Conservation (phyloP, 23 red algal genomes). For the Agarophyton chilense region DNA sequence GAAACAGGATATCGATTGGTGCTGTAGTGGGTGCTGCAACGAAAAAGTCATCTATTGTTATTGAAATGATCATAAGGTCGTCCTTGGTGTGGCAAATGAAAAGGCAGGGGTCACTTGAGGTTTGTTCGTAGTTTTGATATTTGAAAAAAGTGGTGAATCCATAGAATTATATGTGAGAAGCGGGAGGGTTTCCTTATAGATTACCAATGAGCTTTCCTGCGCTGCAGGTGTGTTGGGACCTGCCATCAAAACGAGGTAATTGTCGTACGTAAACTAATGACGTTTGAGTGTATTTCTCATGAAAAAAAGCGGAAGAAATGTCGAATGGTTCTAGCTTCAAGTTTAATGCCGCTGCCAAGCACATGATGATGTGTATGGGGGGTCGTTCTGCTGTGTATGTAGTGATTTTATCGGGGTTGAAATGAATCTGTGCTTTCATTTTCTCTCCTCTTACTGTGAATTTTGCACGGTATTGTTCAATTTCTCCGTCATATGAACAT, state of each 20-base stretch:
- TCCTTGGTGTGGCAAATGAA: background rate
- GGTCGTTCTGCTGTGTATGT: conserved; percentile 4
- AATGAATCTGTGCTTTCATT: conserved; percentile 28
- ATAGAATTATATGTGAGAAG: background rate
- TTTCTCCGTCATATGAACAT: background rate
- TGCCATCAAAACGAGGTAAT: conserved; percentile 2
- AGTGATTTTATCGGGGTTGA: background rate
- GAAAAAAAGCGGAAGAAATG: conserved; percentile 27
- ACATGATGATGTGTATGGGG: background rate
- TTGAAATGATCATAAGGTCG: background rate
- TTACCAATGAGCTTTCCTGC: background rate
- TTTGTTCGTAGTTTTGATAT: background rate
- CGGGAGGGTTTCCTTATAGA: conserved; percentile 6
- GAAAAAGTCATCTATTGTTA: conserved; percentile 36
- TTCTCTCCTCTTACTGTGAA: conserved; percentile 3
- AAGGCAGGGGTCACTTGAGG: background rate
- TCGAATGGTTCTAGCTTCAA: conserved; percentile 21
- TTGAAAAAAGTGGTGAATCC: background rate
- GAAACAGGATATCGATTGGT: background rate
- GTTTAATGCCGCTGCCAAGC: background rate
- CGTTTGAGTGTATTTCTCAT: conserved; percentile 13
- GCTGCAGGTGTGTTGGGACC: background rate
- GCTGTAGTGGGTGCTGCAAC: background rate
- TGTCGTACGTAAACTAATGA: background rate
- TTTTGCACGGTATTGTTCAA: background rate